A percentile compares a stretch with the other conserved stretches of the same genome.
These are phyloP conservation scores for Balamuthia mandrillaris DNA, from an alignment of 208 protist genomes.

Conservation along the genomic window DNA sequence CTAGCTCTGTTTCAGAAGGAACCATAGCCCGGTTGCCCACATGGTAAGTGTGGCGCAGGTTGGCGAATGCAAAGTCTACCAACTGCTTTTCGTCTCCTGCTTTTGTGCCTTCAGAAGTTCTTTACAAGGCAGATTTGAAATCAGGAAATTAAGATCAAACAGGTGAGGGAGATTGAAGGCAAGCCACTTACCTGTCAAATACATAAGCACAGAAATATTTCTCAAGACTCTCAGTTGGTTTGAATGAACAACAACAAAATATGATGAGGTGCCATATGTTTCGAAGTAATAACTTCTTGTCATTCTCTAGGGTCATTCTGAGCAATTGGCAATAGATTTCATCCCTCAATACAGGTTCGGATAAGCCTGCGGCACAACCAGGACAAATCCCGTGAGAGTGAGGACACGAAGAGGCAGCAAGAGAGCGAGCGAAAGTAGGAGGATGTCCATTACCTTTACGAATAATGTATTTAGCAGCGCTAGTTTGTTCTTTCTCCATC, in stretches of 20 bases:
- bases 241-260: slow-evolving; percentile 15
- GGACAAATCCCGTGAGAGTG: too few relatives aligned
- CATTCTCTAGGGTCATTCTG: background rate
- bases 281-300: background rate
- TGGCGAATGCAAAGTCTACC: background rate
- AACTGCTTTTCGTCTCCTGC: background rate
- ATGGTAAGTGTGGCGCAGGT: background rate
- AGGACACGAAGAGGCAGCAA: too few relatives aligned
- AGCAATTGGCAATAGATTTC: slow-evolving; percentile 34
- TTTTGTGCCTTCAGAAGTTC: background rate
- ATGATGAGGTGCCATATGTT: slow-evolving; percentile 8
- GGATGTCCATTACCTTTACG: too few relatives aligned
- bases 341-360: slow-evolving; percentile 5
- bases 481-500: background rate
- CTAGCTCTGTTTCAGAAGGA: background rate
- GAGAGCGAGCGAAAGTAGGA: too few relatives aligned
- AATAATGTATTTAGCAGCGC: slow-evolving; percentile 2
- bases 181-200: background rate
- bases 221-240: background rate
- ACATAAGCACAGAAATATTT: slow-evolving; percentile 17
- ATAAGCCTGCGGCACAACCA: too few relatives aligned
- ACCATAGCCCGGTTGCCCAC: slow-evolving; percentile 3
- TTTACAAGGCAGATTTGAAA: too few relatives aligned
- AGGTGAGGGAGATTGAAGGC: too few relatives aligned
- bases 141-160: too few relatives aligned